phyloP scores from a whole-genome alignment of 108 stramenopile genomes.

The Nitzschia sp. region DNA sequence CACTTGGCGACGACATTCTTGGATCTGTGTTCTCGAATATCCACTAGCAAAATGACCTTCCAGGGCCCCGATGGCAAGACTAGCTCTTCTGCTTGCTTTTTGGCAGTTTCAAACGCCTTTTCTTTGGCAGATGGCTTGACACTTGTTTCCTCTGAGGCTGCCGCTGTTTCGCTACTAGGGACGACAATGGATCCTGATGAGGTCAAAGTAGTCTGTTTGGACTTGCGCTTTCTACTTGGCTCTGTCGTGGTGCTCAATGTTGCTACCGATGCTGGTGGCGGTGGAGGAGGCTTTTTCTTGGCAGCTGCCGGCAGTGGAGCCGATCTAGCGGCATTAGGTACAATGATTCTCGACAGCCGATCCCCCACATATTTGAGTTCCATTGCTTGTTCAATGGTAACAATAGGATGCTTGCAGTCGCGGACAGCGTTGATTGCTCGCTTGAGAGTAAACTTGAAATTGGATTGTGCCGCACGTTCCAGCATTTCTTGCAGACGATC shows the following conservation, averaged over 20 bases:
- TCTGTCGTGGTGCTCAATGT: constrained; percentile 1
- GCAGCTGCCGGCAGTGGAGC: not conserved
- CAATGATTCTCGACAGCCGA: constrained; percentile 37
- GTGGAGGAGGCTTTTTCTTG: not conserved
- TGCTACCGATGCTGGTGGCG: not conserved
- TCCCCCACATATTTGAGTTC: constrained; percentile 48
- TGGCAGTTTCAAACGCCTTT: constrained; percentile 41
- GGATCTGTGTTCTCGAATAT: constrained; percentile 47
- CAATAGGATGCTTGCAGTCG: constrained; percentile 29
- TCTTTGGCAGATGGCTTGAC: constrained; percentile 40
- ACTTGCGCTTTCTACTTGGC: not conserved
- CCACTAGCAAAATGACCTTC: constrained; percentile 53
- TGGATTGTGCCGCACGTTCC: constrained; percentile 2
- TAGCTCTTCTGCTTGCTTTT: constrained; percentile 20
- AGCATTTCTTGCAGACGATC: constrained; percentile 28
- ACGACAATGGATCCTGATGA: not conserved
- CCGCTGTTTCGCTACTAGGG: not conserved
- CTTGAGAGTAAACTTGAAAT: constrained; percentile 30
- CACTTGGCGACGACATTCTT: constrained; percentile 36
- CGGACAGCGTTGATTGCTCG: constrained; percentile 39
- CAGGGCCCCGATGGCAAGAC: constrained; percentile 32
- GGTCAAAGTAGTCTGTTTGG: not conserved
- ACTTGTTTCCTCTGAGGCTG: not conserved
- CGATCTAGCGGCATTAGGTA: not conserved
- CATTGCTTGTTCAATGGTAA: constrained; percentile 40